Base-by-base conservation (phyloP, 1,139 yeast species). In the Pneumocystis sp. region DNA sequence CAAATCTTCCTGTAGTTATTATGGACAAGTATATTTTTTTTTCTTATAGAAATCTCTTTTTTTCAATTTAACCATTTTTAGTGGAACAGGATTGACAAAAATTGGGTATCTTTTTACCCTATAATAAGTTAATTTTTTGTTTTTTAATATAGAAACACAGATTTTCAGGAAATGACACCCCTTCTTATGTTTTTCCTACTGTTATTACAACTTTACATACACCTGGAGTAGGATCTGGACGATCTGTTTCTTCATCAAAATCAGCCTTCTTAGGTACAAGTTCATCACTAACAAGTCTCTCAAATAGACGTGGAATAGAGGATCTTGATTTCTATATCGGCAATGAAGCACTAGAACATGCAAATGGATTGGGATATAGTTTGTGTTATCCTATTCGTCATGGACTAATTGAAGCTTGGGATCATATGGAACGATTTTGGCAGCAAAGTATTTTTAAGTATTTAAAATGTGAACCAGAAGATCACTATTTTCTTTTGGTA, bases 381-480 rank as follows among this genome's bases (percentile, higher is more conserved):
- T 80, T 95, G 68, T 84, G 85, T 69, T 93, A 93, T 73, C 99
- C 99, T 21, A 89, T 93, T 69, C 87, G 89, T 75, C 98, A 93
- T 74, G 99, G 99, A 31, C 98, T 93, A 78, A 86, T 93, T 70
- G 98, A 93, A 76, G 90, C 93, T 75, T 93, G 99, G 99, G 98
- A 95, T 78, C 97, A 93, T 75, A 93, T 93, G 99, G 99, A 93
- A 76, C 82, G 98, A 74, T 91, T 90, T 76, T 93, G 99, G 99
- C 97, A 93, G 75, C 88, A 88, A 73, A 89, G 96, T 61, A 91
- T 93, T 73, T 93, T 93, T 80, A 91, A 93, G 77, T 93, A 93
- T 75, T 82, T 93, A 72, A 84, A 97, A 76, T 90, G 97, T 75
- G 98, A 93, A 76, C 99, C 99, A 7, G 99, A 93, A 76, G 99